These are phyloP conservation scores for Calonectria pseudoturangicola DNA, from an alignment of 2,329 filamentous ascomycete genomes.

Conservation along the genomic window DNA sequence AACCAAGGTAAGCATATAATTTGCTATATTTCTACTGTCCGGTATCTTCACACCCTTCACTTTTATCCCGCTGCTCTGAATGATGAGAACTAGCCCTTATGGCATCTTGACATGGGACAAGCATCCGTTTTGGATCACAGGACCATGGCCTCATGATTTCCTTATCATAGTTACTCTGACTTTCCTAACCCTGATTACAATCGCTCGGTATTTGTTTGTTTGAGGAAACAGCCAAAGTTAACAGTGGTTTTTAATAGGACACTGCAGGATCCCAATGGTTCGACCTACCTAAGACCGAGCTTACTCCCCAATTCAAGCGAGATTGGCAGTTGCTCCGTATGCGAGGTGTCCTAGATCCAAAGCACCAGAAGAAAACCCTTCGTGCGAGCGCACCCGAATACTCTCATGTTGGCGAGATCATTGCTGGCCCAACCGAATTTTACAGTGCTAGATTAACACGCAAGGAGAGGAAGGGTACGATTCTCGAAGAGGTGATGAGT, in stretches of 20 bases:
- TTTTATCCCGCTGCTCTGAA: conserved; percentile 39
- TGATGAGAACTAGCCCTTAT: conserved; percentile 65
- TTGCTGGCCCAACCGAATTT: conserved; percentile 92
- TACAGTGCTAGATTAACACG: conserved; percentile 87
- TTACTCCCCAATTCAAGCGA: conserved; percentile 90
- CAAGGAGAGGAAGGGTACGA: conserved; percentile 90
- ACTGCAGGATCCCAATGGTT: conserved; percentile 91
- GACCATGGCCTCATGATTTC: conserved; percentile 77
- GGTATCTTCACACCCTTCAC: neutral
- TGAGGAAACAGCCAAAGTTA: conserved; percentile 27
- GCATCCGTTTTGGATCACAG: conserved; percentile 64
- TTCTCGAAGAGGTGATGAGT: conserved; percentile 87
- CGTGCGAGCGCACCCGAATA: conserved; percentile 82
- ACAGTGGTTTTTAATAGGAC: conserved; percentile 56
- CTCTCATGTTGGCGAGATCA: conserved; percentile 90
- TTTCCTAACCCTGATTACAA: conserved; percentile 39
- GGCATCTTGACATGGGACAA: conserved; percentile 62
- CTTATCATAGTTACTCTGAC: conserved; percentile 86
- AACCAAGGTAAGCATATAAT: conserved; percentile 55
- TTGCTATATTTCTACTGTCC: no score
- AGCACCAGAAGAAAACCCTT: conserved; percentile 93
- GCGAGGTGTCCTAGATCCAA: conserved; percentile 90
- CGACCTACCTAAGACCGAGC: conserved; percentile 87
- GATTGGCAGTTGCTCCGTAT: conserved; percentile 93
- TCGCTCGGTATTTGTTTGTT: neutral